Percentiles rank a stretch among this genome's conserved stretches.
Evolutionary conservation across 768 basidiomycete genomes (phyloP).

Genomic region (Suillus ampliporus): DNA sequence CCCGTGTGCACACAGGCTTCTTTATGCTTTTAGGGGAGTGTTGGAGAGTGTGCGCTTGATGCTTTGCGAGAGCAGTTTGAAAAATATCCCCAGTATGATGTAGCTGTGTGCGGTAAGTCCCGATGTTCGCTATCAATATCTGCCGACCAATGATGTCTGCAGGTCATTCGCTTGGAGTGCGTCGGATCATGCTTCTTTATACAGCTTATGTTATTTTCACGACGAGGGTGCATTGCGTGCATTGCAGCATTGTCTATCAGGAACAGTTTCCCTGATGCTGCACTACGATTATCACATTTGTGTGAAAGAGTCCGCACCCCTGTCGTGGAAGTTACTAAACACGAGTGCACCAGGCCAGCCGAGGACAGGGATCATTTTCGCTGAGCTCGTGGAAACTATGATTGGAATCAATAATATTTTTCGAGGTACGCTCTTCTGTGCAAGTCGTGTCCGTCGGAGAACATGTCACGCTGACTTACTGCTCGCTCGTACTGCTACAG

Average conservation of each 20-base stretch:
- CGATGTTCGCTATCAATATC: constrained; percentile 2
- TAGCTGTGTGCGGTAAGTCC: constrained; percentile 39
- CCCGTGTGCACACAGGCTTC: constrained; percentile 43
- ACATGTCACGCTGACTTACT: constrained; percentile 1
- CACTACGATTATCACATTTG: constrained; percentile 48
- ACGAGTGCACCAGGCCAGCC: constrained; percentile 51
- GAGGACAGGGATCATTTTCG: constrained; percentile 49
- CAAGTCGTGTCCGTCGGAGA: neutral
- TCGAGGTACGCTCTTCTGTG: constrained; percentile 40
- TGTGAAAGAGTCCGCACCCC: constrained; percentile 29
- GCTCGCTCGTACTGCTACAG: constrained; percentile 26
- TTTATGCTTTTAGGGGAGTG: constrained; percentile 41
- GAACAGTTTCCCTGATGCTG: constrained; percentile 33
- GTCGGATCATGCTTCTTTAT: constrained; percentile 11
- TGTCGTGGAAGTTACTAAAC: neutral
- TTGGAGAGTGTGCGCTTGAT: constrained; percentile 36
- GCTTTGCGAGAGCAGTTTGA: constrained; percentile 37
- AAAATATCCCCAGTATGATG: constrained; percentile 38
- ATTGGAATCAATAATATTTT: constrained; percentile 46
- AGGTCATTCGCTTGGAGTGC: constrained; percentile 50
- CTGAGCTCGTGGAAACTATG: constrained; percentile 43
- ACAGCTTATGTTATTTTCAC: constrained; percentile 11
- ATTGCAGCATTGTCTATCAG: constrained; percentile 42
- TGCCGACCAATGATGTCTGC: constrained; percentile 9
- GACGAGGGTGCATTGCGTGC: constrained; percentile 45